Evolutionary conservation across 768 basidiomycete genomes (phyloP), one percentile per base, ranked within the genome.

Genomic region (Collybia mongolica): DNA sequence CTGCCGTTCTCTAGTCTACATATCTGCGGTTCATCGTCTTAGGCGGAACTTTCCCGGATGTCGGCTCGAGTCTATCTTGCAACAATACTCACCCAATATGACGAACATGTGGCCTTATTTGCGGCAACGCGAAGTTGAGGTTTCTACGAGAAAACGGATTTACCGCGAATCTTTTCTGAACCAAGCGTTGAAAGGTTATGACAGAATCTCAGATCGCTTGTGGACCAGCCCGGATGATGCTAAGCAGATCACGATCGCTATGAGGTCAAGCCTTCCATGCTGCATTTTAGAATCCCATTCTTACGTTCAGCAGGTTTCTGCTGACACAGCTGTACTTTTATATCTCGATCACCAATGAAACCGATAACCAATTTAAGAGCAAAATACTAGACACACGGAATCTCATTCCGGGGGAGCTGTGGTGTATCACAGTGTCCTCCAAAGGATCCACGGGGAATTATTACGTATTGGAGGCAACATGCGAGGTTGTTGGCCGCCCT

Each of bases 51-150:
- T 79, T 58, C 39, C 70, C 19, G 88, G 88, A 6, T 56, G 53
- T 20, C 77, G 86, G 39, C 65, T 83, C 38, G 65, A 68, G 15
- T 29, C 54, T 0, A 45, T 82, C 6, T 52, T 80, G 42, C 51
- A 65, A 39, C 60, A 63, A 9, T 67, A 79, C 55, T 64, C 76
- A 14, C 64, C 51, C 18, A 73, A 70, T 15, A 82, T 75, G 66
- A 80, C 75, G 1, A 82, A 90, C 54, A 70, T 85, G 60, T 91
- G 89, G 89, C 86, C 88, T 6, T 90, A 90, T 61, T 72, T 89
- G 28, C 65, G 64, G 22, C 58, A 69, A 18, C 79, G 88, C n/a
- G 58, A 70, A 50, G 53, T 58, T 11, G 85, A 88, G 61, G 57
- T 62, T 1, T 36, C 51, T 0, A 50, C 47, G 15, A 71, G 79